Evolutionary conservation across 192 early-diverging fungal species (phyloP), one percentile per base, ranked within the genome.

Genomic region (Rhizophagus clarus): DNA sequence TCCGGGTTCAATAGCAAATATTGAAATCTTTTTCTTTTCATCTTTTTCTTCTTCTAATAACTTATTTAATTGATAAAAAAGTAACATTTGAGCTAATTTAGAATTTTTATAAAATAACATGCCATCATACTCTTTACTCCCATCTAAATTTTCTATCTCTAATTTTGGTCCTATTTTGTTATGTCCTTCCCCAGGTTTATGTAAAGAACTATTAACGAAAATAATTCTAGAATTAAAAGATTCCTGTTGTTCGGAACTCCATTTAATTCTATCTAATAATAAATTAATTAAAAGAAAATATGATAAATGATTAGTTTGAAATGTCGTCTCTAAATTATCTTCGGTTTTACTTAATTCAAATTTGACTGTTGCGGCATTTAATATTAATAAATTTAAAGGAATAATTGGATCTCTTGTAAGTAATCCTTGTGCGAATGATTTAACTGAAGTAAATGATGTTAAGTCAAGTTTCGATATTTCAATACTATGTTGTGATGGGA

Each of bases 221-320:
- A 83, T 69, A 61, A 87, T 51, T 62, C 72, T 73, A 7, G 84
- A 80, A n/a, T 69, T 60, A 26, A 56, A 56, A 15, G 78, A 67
- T 11, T 80, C 80, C 3, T 76, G 74, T 31, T 34, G 15, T 60
- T 70, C 24, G 75, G 82, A n/a, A 80, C 69, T 14, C 31, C 31
- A 28, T 17, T 7, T 67, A 17, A 67, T 31, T 67, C 64, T 67
- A 67, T 28, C 28, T 17, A 67, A 31, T 67, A 85, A 61, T 28
- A 83, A 26, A 24, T 83, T 73, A 2, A 71, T 62, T 42, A 85
- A 72, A 28, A 85, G 64, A 56, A 85, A 80, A 56, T 83, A 79
- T 14, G 84, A 81, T 1, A 85, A 81, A 69, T 85, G 84, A 70
- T 83, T 85, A 22, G 81, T 79, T 37, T 85, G 84, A 49, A 85